These are phyloP conservation scores for Penicillium sumatraense DNA, from an alignment of 2,329 filamentous ascomycete species.

Conservation along the genomic window DNA sequence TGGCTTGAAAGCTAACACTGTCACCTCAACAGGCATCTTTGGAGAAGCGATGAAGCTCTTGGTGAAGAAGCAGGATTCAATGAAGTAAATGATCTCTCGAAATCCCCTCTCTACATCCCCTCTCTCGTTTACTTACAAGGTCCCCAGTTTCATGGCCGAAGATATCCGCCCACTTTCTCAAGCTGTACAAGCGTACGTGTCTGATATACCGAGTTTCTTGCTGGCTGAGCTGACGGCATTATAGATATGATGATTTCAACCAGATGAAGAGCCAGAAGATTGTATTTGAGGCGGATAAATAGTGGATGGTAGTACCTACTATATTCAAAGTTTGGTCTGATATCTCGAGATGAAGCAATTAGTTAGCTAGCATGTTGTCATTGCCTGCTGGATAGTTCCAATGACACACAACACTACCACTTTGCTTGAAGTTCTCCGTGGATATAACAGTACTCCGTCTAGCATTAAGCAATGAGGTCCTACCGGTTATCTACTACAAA, in stretches of 20 bases:
- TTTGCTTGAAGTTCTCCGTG: no score
- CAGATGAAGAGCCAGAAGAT: slow-evolving; percentile 51
- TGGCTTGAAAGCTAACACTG: slow-evolving; percentile 4
- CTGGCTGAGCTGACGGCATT: no score
- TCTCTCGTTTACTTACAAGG: slow-evolving; percentile 17
- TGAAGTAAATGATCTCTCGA: slow-evolving; percentile 60
- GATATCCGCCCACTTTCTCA: slow-evolving; percentile 70
- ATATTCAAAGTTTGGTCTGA: background rate
- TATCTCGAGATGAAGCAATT: background rate
- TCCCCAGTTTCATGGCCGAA: slow-evolving; percentile 71
- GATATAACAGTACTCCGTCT: no score
- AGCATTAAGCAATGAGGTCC: no score
- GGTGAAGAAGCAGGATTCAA: slow-evolving; percentile 65
- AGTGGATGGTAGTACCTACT: background rate
- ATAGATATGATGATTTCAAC: no score
- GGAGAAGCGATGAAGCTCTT: slow-evolving; percentile 65
- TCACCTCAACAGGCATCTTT: slow-evolving; percentile 57
- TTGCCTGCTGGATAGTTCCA: no score
- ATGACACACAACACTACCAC: no score
- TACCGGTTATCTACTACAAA: background rate
- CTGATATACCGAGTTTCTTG: no score
- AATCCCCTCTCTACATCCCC: no score
- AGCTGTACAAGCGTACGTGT: slow-evolving; percentile 59
- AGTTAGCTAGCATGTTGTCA: no score
- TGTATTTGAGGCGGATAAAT: background rate